Base-by-base conservation (phyloP, 192 early-diverging fungal genomes). In the Coemansia asiatica region DNA sequence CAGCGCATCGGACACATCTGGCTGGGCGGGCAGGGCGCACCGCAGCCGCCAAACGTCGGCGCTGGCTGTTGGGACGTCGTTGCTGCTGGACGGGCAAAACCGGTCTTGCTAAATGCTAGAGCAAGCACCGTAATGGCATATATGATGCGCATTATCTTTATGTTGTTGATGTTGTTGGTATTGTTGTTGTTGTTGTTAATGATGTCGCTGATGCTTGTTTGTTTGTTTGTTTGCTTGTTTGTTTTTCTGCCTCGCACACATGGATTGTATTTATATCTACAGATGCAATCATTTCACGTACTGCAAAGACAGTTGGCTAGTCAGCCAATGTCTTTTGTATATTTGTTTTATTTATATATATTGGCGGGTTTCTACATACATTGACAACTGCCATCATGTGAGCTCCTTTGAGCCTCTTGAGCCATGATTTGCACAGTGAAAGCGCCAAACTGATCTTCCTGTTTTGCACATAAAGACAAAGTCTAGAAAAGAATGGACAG, bases 21-120 rank as follows among this genome's bases (percentile, higher is more conserved):
- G 22, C 49, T 50, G 18, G 29, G 62, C 21, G 62, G 49, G 33
- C 62, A 54, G 13, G 27, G 28, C 50, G 62, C 16, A 12, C 19
- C 50, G 49, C 50, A 63, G 26, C n/a, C 62, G 19, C 19, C 13
- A 33, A 38, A 58, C 13, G 31, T 13, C 55, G 55, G 12, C 18
- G 55, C 55, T 36, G 35, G 53, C 29, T 56, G 54, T 27, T 13
- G 27, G 27, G n/a, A n/a, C n/a, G n/a, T n/a, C n/a, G n/a, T n/a
- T n/a, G n/a, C 47, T 33, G 31, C 31, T 33, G 31, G 31, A 33
- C 31, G 31, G 31, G 31, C 31, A 33, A 3, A 33, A 8, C n/a
- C n/a, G n/a, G n/a, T n/a, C n/a, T n/a, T n/a, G n/a, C n/a, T n/a
- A n/a, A n/a, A n/a, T n/a, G n/a, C n/a, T n/a, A n/a, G n/a, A n/a